These are phyloP conservation scores for Clarireedia monteithiana DNA, from an alignment of 2,329 filamentous ascomycete species.

Conservation along the genomic window DNA sequence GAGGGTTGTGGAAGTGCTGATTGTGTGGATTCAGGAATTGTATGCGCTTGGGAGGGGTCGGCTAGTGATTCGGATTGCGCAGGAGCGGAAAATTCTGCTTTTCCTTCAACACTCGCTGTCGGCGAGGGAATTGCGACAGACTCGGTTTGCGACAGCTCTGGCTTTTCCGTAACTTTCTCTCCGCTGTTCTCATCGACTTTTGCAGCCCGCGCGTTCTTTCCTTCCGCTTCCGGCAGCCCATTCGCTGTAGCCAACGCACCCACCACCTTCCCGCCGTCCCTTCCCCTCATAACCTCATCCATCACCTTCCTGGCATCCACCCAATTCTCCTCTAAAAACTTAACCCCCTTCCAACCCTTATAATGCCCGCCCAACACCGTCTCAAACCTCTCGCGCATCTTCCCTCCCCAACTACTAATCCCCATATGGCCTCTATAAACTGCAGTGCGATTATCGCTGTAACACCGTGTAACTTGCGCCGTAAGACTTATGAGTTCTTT, in stretches of 20 bases:
- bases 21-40: background rate
- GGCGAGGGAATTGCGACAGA: background rate
- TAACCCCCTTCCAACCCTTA: conserved; percentile 70
- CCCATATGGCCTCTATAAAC: conserved; percentile 63
- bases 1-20: background rate
- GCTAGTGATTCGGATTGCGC: background rate
- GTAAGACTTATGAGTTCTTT: conserved; percentile 78
- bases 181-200: background rate
- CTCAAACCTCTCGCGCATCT: conserved; percentile 72
- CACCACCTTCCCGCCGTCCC: conserved; percentile 47
- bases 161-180: background rate
- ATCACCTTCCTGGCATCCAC: conserved; percentile 58
- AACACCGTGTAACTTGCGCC: conserved; percentile 77
- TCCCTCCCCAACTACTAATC: conserved; percentile 70
- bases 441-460: conserved; percentile 75
- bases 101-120: background rate
- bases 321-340: conserved; percentile 69
- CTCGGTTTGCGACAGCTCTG: background rate
- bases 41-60: background rate
- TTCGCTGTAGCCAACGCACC: conserved; percentile 33
- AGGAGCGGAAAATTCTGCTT: background rate
- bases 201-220: background rate
- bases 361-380: conserved; percentile 64
- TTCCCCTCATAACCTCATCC: conserved; percentile 56
- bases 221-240: background rate